Evolutionary conservation across 805 yeast genomes (phyloP).

Genomic region (Cyberlindnera mycetangii): DNA sequence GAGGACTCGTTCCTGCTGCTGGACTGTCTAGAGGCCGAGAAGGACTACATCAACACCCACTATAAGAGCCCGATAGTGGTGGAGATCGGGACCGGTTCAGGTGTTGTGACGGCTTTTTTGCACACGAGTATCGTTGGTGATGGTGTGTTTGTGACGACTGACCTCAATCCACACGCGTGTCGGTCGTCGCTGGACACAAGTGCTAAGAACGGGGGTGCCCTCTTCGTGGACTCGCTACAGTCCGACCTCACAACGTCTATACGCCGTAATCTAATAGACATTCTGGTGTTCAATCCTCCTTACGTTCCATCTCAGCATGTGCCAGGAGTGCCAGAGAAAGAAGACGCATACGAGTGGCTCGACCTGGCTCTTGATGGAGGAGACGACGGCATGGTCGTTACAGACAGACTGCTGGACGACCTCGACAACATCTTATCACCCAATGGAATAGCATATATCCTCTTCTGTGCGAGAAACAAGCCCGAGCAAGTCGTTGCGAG

Average conservation of each 20-base stretch:
- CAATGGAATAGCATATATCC: constrained; percentile 76
- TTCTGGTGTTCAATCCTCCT: constrained; percentile 91
- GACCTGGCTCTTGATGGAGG: constrained; percentile 93
- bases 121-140: constrained; percentile 53
- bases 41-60: constrained; percentile 31
- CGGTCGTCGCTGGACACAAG: constrained; percentile 46
- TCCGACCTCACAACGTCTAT: constrained; percentile 55
- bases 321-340: constrained; percentile 53
- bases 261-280: constrained; percentile 49
- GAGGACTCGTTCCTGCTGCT: constrained; percentile 87
- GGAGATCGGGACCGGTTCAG: constrained; percentile 93
- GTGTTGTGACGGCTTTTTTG: constrained; percentile 79
- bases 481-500: constrained; percentile 56
- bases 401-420: constrained; percentile 55
- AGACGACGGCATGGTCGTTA: constrained; percentile 82
- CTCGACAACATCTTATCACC: constrained; percentile 51
- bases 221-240: constrained; percentile 47
- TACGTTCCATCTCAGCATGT: constrained; percentile 87
- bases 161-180: constrained; percentile 79
- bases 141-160: constrained; percentile 64
- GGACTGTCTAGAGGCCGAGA: constrained; percentile 72
- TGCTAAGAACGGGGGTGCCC: constrained; percentile 30
- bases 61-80: constrained; percentile 53
- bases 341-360: constrained; percentile 65
- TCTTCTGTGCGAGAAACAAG: constrained; percentile 88